These are phyloP conservation scores for Rhizomucor miehei DNA, from an alignment of 371 early-diverging fungal species.

Conservation along the genomic window DNA sequence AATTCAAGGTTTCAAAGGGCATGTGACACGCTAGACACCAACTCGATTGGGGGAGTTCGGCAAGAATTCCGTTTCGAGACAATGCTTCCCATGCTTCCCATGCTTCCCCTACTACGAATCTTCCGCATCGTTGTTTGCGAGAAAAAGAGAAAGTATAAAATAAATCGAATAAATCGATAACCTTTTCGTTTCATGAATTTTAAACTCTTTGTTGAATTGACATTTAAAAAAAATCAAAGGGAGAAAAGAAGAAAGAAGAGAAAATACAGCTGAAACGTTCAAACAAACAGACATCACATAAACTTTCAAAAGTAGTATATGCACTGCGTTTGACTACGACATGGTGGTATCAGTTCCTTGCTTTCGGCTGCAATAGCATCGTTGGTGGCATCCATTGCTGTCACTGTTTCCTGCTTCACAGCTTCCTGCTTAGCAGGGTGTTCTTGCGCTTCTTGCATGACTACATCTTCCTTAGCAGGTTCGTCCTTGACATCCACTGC, in stretches of 20 bases:
- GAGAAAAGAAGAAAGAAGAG: conserved; percentile 5
- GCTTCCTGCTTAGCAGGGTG: neutral
- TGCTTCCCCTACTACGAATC: no score
- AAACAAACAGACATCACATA: neutral
- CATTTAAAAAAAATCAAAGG: neutral
- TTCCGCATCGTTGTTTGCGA: no score
- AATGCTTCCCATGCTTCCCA: no score
- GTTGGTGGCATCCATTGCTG: neutral
- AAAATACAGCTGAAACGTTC: conserved; percentile 1
- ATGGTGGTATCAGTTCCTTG: neutral
- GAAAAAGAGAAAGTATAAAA: no score
- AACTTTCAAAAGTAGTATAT: neutral
- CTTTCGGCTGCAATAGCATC: neutral
- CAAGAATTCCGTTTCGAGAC: no score
- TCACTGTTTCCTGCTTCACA: neutral
- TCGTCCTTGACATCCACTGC: neutral
- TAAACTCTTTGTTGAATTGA: neutral
- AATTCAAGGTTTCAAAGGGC: no score
- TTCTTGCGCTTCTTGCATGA: neutral
- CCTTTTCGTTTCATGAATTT: neutral
- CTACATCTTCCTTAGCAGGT: neutral
- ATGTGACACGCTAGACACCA: no score
- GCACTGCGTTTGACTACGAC: neutral
- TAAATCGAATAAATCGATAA: no score
- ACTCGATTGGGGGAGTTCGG: no score